phyloP scores from a whole-genome alignment of 306 rosid species.

The Erythrophleum fordii region DNA sequence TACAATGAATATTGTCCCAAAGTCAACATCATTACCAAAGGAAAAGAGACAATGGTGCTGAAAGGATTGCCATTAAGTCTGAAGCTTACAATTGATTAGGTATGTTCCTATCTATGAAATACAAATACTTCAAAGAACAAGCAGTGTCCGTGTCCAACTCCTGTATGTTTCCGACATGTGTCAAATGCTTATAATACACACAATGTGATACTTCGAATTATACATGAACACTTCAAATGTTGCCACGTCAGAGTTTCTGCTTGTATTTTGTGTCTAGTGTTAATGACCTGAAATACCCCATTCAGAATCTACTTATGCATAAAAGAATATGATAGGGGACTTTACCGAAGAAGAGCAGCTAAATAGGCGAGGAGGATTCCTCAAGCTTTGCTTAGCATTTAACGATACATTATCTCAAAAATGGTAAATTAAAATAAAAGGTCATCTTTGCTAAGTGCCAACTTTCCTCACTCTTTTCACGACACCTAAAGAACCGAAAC shows the following conservation, averaged over 20 bases:
- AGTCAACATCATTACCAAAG: background rate
- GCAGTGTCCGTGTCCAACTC: background rate
- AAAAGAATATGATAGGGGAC: background rate
- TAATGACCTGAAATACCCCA: background rate
- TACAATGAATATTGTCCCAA: conserved; percentile 3
- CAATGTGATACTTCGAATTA: background rate
- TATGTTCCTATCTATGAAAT: background rate
- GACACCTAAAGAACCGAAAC: conserved; percentile 31
- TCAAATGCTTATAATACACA: background rate
- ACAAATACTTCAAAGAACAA: background rate
- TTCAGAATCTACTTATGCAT: background rate
- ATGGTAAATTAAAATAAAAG: background rate
- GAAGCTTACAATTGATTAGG: conserved; percentile 11
- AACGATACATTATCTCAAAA: background rate
- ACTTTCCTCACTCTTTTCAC: conserved; percentile 26
- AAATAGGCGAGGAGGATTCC: background rate
- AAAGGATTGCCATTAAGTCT: conserved; percentile 3
- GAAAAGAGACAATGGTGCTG: background rate
- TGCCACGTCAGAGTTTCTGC: background rate
- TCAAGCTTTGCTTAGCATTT: conserved; percentile 16
- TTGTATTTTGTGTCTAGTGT: background rate
- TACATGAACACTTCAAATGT: background rate
- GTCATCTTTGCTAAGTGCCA: background rate
- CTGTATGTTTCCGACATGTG: background rate
- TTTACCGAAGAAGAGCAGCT: conserved; percentile 8